Conservation (phyloP, 805 yeast genomes). For the Candida saitoana region DNA sequence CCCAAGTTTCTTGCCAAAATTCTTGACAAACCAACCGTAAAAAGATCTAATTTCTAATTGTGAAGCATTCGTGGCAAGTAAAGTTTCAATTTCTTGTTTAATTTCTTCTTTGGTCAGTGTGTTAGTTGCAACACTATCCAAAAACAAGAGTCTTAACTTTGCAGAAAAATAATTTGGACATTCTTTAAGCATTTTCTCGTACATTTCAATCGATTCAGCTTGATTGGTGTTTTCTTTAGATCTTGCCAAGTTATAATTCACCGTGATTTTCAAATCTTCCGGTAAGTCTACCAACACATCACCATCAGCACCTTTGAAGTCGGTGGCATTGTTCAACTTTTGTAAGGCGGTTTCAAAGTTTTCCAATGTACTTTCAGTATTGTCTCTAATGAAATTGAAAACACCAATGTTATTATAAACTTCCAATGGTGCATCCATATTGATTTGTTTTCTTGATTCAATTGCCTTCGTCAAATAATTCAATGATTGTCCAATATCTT, state of each 20-base stretch:
- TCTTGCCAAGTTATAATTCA: slow-evolving; percentile 72
- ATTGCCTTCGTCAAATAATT: slow-evolving; percentile 58
- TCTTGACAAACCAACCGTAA: slow-evolving; percentile 82
- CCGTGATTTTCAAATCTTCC: slow-evolving; percentile 27
- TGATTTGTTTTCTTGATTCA: slow-evolving; percentile 41
- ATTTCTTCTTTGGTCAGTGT: slow-evolving; percentile 39
- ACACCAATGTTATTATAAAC: slow-evolving; percentile 83
- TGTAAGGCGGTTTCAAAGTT: slow-evolving; percentile 50
- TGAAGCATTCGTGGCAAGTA: slow-evolving; percentile 52
- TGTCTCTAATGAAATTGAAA: slow-evolving; percentile 63
- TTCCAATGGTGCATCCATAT: slow-evolving; percentile 50
- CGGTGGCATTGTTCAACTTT: slow-evolving; percentile 26
- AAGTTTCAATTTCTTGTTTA: slow-evolving; percentile 48
- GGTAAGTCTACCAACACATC: slow-evolving; percentile 19
- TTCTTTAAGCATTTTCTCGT: slow-evolving; percentile 51
- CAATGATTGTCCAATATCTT: slow-evolving; percentile 64
- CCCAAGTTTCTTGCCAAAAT: slow-evolving; percentile 50
- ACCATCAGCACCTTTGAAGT: slow-evolving; percentile 42
- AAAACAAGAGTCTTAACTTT: slow-evolving; percentile 62
- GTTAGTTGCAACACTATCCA: slow-evolving; percentile 48
- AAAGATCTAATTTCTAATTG: slow-evolving; percentile 84
- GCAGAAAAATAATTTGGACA: slow-evolving; percentile 76
- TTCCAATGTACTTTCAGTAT: slow-evolving; percentile 52
- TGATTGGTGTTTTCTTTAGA: slow-evolving; percentile 48
- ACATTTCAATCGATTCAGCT: slow-evolving; percentile 42